Evolutionary conservation across 2,329 filamentous ascomycete species (phyloP).

Genomic region (Huntiella abstrusa): DNA sequence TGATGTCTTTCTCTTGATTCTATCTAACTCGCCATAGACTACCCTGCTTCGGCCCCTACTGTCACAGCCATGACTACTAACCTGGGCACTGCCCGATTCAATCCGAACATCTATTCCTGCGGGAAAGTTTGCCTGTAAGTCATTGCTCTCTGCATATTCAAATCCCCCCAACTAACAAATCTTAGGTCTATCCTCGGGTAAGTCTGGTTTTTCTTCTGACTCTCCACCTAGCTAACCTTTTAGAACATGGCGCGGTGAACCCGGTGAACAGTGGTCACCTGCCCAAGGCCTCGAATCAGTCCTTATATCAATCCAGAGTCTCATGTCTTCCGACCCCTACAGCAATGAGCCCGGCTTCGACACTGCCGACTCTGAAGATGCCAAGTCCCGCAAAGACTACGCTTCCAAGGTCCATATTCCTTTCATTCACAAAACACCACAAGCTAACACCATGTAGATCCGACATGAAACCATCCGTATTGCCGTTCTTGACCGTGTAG

Average conservation of each 20-base stretch:
- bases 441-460: constrained; percentile 36
- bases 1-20: background rate
- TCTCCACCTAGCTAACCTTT: background rate
- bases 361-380: constrained; percentile 48
- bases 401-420: too few relatives aligned
- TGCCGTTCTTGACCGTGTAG: constrained; percentile 68
- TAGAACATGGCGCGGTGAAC: constrained; percentile 83
- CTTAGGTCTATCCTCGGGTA: constrained; percentile 74
- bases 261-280: constrained; percentile 88
- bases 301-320: constrained; percentile 82
- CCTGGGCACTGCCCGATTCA: constrained; percentile 72
- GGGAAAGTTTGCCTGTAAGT: constrained; percentile 85
- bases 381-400: constrained; percentile 21
- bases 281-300: constrained; percentile 92
- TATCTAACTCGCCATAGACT: constrained; percentile 38
- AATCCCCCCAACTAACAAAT: too few relatives aligned
- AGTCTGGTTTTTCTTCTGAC: constrained; percentile 8
- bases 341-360: constrained; percentile 94
- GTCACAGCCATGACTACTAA: constrained; percentile 70
- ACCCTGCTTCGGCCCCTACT: constrained; percentile 48
- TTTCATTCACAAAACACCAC: background rate
- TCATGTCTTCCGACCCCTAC: constrained; percentile 87
- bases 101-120: constrained; percentile 84
- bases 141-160: constrained; percentile 11
- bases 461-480: constrained; percentile 77